These are phyloP conservation scores for Diplocarpon mali DNA, from an alignment of 2,329 filamentous ascomycete genomes.

Conservation along the genomic window DNA sequence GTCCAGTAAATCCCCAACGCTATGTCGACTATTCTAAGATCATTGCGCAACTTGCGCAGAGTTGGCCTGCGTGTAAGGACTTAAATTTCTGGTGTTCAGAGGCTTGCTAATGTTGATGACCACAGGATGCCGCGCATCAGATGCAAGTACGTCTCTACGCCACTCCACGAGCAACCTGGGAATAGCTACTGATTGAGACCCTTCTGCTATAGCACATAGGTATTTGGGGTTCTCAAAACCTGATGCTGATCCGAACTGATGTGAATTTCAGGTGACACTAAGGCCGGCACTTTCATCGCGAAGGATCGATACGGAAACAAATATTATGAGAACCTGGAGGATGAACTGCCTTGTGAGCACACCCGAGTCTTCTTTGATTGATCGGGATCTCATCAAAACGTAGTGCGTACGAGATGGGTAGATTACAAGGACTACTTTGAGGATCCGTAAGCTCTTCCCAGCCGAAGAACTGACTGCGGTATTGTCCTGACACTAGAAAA, in stretches of 20 bases:
- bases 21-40: conserved; percentile 90
- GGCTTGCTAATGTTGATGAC: conserved; percentile 29
- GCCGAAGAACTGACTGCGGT: conserved; percentile 1
- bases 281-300: conserved; percentile 77
- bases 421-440: conserved; percentile 87
- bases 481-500: conserved; percentile 6
- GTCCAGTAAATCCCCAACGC: conserved; percentile 29
- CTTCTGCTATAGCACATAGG: conserved; percentile 23
- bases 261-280: conserved; percentile 69
- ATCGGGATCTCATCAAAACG: conserved; percentile 8
- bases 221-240: conserved; percentile 9
- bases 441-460: conserved; percentile 47
- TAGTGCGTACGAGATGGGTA: conserved; percentile 93
- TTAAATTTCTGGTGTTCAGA: background rate
- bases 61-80: conserved; percentile 71
- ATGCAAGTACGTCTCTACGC: conserved; percentile 61
- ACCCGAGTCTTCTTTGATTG: background rate
- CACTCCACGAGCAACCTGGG: conserved; percentile 15
- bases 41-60: conserved; percentile 74
- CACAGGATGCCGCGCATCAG: conserved; percentile 81
- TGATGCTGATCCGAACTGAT: conserved; percentile 9
- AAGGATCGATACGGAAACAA: conserved; percentile 92
- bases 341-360: conserved; percentile 79
- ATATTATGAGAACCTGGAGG: conserved; percentile 82
- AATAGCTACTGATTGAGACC: conserved; percentile 14